Conservation (phyloP, 1,139 yeast species). For the Kodamaea derodonti region DNA sequence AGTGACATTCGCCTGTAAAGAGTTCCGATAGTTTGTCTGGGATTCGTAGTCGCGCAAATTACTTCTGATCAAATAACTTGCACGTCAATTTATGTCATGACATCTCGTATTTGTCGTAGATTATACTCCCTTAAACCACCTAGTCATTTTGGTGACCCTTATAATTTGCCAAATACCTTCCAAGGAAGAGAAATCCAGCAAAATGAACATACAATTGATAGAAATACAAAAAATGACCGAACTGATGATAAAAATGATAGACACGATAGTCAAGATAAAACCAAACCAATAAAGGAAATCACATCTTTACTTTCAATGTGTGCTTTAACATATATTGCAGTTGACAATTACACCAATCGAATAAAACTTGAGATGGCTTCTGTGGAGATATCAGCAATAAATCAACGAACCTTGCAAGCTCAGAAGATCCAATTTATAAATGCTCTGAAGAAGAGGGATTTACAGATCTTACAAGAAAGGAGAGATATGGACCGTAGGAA, state of each 20-base stretch:
- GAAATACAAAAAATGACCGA: not conserved
- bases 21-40: no score
- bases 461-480: constrained; percentile 45
- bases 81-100: no score
- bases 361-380: constrained; percentile 37
- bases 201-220: constrained; percentile 3
- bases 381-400: constrained; percentile 38
- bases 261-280: no score
- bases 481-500: constrained; percentile 47
- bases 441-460: constrained; percentile 44
- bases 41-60: no score
- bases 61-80: no score
- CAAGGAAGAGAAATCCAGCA: constrained; percentile 3
- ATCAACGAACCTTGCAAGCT: constrained; percentile 38
- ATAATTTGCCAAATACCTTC: constrained; percentile 3
- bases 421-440: constrained; percentile 43
- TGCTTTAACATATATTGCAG: constrained; percentile 44
- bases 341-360: constrained; percentile 48
- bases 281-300: constrained; percentile 24
- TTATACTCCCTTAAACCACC: constrained; percentile 4
- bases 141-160: constrained; percentile 4
- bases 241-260: not conserved
- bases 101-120: constrained; percentile 3
- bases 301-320: constrained; percentile 35
- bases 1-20: no score